Conservation (phyloP, 2,329 filamentous ascomycete species). For the Dactylellina cionopaga region DNA sequence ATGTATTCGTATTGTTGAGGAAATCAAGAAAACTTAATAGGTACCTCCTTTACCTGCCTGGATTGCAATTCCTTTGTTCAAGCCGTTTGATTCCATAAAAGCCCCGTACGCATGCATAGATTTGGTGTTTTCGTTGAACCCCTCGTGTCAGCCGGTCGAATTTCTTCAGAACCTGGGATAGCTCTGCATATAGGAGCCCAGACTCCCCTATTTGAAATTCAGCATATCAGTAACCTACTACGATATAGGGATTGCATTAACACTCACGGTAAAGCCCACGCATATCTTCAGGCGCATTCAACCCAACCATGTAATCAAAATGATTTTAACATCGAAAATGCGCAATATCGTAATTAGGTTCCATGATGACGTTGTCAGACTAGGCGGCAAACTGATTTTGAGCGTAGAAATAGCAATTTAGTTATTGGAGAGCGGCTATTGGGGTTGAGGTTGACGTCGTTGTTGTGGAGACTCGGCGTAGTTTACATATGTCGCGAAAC, state of each 20-base stretch:
- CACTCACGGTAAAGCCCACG: not conserved
- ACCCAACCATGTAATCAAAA: slow-evolving; percentile 9
- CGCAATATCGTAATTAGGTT: not conserved
- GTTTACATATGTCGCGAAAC: not conserved
- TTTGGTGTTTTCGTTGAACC: not conserved
- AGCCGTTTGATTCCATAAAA: not conserved
- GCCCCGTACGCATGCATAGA: not conserved
- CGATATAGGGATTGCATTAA: no score
- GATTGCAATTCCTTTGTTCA: not conserved
- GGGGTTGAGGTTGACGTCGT: not conserved
- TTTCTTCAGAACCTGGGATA: not conserved
- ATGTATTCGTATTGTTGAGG: no score
- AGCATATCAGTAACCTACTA: not conserved
- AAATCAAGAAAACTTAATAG: no score
- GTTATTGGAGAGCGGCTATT: not conserved
- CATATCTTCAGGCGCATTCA: not conserved
- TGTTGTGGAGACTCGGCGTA: not conserved
- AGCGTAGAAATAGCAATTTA: not conserved
- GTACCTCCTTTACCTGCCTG: no score
- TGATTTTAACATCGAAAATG: not conserved
- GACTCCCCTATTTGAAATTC: not conserved
- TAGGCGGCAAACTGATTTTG: not conserved
- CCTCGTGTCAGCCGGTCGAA: slow-evolving; percentile 1
- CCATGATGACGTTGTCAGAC: slow-evolving; percentile 2
- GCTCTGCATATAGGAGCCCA: not conserved